Evolutionary conservation across 2,329 filamentous ascomycete species (phyloP).

Genomic region (Lasiodiplodia citricola): DNA sequence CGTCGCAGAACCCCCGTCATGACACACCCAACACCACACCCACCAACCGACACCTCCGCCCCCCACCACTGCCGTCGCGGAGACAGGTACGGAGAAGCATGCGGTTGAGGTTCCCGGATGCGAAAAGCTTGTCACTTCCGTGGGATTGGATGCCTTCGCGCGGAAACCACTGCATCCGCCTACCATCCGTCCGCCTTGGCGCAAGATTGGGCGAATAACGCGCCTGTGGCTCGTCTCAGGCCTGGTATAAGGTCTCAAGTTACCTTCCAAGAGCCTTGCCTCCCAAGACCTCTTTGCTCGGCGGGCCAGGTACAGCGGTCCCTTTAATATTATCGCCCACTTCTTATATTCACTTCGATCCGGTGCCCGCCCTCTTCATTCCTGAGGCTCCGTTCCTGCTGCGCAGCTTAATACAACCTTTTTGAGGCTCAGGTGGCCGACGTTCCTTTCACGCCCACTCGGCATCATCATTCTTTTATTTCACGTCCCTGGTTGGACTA

Average conservation of each 20-base stretch:
- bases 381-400: constrained; percentile 27
- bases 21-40: constrained; percentile 19
- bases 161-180: constrained; percentile 14
- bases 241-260: constrained; percentile 22
- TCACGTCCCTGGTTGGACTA: constrained; percentile 24
- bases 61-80: constrained; percentile 3
- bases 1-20: constrained; percentile 39
- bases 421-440: constrained; percentile 15
- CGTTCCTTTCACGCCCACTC: constrained; percentile 6
- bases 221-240: constrained; percentile 15
- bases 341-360: constrained; percentile 18
- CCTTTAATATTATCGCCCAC: constrained; percentile 14
- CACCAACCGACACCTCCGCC: not conserved
- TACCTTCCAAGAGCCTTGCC: constrained; percentile 9
- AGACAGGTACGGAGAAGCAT: not conserved
- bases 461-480: constrained; percentile 12
- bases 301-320: constrained; percentile 6
- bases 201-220: no score
- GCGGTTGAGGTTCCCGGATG: not conserved
- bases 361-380: constrained; percentile 36
- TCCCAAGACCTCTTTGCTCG: constrained; percentile 5
- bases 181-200: not conserved
- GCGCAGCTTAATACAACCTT: constrained; percentile 17
- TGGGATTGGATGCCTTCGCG: constrained; percentile 19
- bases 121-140: constrained; percentile 9